Conservation (phyloP, 495 filamentous ascomycete species). For the Neurospora sublineolata region DNA sequence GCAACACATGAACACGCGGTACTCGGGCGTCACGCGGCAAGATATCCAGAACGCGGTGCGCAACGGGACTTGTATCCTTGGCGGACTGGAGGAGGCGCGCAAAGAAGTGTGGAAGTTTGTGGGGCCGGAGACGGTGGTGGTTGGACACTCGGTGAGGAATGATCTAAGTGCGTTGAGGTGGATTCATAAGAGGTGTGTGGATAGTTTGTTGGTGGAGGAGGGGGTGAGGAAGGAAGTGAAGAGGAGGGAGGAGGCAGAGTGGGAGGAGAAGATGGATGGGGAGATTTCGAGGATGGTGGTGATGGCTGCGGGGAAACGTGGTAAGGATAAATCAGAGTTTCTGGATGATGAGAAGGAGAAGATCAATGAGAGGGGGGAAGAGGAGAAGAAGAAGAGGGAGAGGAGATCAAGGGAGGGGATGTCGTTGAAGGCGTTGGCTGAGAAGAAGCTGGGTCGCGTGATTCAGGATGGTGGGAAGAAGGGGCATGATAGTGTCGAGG, state of each 20-base stretch:
- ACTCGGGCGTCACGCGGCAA: slow-evolving; percentile 23
- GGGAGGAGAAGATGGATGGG: neutral
- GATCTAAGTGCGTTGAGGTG: slow-evolving; percentile 17
- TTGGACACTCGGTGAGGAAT: slow-evolving; percentile 18
- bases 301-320: no score
- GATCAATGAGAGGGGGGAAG: neutral
- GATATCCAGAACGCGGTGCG: slow-evolving; percentile 16
- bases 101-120: slow-evolving; percentile 24
- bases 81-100: slow-evolving; percentile 20
- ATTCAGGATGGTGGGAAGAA: slow-evolving; percentile 18
- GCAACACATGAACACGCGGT: slow-evolving; percentile 27
- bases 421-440: slow-evolving; percentile 20
- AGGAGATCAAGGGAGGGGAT: slow-evolving; percentile 5
- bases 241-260: neutral
- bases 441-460: slow-evolving; percentile 15
- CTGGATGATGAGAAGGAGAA: neutral
- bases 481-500: slow-evolving; percentile 32
- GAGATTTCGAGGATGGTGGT: neutral
- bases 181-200: slow-evolving; percentile 4
- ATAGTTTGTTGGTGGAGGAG: slow-evolving; percentile 2
- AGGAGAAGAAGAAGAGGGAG: neutral
- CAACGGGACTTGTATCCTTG: slow-evolving; percentile 5
- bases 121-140: slow-evolving; percentile 24
- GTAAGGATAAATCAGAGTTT: no score
- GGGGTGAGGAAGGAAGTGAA: neutral